Base-by-base conservation (phyloP, 2,329 filamentous ascomycete genomes). In the Macrophomina phaseolina region DNA sequence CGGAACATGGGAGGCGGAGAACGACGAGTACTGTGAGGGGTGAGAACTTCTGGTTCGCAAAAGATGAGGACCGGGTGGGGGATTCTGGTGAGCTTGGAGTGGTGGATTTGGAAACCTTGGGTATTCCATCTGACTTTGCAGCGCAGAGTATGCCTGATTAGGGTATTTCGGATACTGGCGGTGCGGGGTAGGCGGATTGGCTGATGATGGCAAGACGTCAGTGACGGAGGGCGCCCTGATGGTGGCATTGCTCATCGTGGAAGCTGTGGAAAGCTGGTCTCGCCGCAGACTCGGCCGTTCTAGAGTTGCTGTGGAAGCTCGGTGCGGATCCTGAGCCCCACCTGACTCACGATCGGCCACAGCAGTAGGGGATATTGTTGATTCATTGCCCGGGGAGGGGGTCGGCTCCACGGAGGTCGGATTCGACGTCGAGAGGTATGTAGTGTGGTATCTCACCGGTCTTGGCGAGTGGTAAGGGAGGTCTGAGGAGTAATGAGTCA, bases 131-230 rank as follows among this genome's bases (percentile, higher is more conserved):
- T 84, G 82, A 61, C 74, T 75, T 40, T 67, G 82, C 38, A 84
- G 75, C 2, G 82, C 82, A 55, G 82, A 78, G 72, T 83, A 83
- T 18, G 82, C 79, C 74, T 85, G 83, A 70, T 84, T 83, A 53
- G 82, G 82, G 69, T 80, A 84, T 67, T 76, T 72, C 23, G 79
- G 79, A 34, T 78, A 75, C 70, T 62, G 58, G 42, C 45, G 58
- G 45, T 48, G 58, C 32, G 58, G 58, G 18, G 16, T 38, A 5
- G 58, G 45, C 45, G 32, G 58, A 30, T 18, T 49, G 23, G 55
- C 45, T 18, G 38, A 61, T 53, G 69, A 68, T 28, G 68, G 71
- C n/a, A 67, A 56, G 23, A 66, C 70, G 63, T 56, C 68, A 36
- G 69, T 48, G 68, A 63, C 67, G 71, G 66, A 68, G 72, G 62